phyloP scores from a whole-genome alignment of 2,329 filamentous ascomycete species.

The Exophiala spinifera region DNA sequence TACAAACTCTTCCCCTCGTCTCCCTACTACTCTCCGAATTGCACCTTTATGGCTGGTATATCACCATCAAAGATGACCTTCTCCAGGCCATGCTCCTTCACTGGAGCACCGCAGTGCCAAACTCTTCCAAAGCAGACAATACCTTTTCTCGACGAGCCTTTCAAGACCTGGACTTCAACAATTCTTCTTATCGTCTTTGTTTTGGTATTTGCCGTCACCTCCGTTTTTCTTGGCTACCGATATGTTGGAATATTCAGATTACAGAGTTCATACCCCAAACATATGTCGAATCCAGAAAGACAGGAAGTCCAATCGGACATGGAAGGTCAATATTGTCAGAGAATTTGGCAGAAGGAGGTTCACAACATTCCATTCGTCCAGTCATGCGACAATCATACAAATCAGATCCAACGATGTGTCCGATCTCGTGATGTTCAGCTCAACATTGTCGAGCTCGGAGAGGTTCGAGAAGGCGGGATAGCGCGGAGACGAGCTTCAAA shows the following conservation, averaged over 20 bases:
- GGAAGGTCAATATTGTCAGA: too few species aligned
- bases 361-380: neutral
- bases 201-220: constrained; percentile 1
- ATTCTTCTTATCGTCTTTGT: constrained; percentile 7
- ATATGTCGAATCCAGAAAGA: constrained; percentile 4
- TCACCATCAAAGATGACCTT: too few species aligned
- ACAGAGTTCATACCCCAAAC: neutral
- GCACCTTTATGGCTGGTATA: too few species aligned
- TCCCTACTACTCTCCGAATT: too few species aligned
- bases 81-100: neutral
- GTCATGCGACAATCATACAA: neutral
- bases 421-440: constrained; percentile 3
- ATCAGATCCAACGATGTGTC: constrained; percentile 5
- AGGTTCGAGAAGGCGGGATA: constrained; percentile 21
- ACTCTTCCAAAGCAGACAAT: neutral
- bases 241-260: constrained; percentile 14
- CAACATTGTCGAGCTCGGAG: constrained; percentile 16
- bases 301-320: neutral
- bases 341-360: too few species aligned
- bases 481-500: constrained; percentile 21
- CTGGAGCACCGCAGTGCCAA: neutral
- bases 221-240: constrained; percentile 14
- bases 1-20: too few species aligned
- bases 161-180: constrained; percentile 20
- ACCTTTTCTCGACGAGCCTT: constrained; percentile 20